These are phyloP conservation scores for Huntiella abstrusa DNA, from an alignment of 2,329 filamentous ascomycete genomes.

Conservation along the genomic window DNA sequence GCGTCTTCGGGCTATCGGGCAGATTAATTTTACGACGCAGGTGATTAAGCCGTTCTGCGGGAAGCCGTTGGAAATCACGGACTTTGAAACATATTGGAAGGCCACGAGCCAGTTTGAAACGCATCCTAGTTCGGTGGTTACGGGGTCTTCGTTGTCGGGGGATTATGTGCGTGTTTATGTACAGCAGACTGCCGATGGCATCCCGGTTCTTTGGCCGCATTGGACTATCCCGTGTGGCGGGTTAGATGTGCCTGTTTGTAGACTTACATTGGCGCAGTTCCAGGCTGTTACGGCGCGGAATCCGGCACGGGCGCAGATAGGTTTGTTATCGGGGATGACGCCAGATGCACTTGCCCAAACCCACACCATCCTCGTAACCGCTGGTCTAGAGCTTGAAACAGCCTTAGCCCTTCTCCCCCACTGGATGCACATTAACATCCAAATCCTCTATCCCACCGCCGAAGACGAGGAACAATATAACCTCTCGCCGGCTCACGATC, in stretches of 20 bases:
- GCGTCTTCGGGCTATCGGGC: slow-evolving; percentile 73
- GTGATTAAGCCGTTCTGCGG: slow-evolving; percentile 93
- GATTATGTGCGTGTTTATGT: slow-evolving; percentile 86
- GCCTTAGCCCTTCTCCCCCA: slow-evolving; percentile 57
- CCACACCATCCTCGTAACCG: slow-evolving; percentile 52
- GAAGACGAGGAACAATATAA: slow-evolving; percentile 52
- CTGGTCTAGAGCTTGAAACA: slow-evolving; percentile 63
- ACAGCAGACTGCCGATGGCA: slow-evolving; percentile 71
- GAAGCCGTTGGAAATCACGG: slow-evolving; percentile 83
- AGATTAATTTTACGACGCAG: slow-evolving; percentile 85
- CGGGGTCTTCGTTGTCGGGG: slow-evolving; percentile 86
- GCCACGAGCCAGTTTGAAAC: slow-evolving; percentile 73
- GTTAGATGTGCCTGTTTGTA: slow-evolving; percentile 64
- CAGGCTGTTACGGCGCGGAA: slow-evolving; percentile 29
- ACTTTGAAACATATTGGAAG: slow-evolving; percentile 99
- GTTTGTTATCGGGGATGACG: slow-evolving; percentile 25
- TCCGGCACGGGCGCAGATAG: slow-evolving; percentile 25
- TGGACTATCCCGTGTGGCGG: slow-evolving; percentile 64
- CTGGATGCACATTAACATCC: slow-evolving; percentile 76
- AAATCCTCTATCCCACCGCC: slow-evolving; percentile 66
- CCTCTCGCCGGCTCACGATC: slow-evolving; percentile 57
- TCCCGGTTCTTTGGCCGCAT: slow-evolving; percentile 71
- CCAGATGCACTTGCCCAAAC: slow-evolving; percentile 41
- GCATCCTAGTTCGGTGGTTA: slow-evolving; percentile 71
- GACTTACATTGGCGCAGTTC: slow-evolving; percentile 59